Base-by-base conservation (phyloP, 345 rosid genomes). In the Angophora floribunda region DNA sequence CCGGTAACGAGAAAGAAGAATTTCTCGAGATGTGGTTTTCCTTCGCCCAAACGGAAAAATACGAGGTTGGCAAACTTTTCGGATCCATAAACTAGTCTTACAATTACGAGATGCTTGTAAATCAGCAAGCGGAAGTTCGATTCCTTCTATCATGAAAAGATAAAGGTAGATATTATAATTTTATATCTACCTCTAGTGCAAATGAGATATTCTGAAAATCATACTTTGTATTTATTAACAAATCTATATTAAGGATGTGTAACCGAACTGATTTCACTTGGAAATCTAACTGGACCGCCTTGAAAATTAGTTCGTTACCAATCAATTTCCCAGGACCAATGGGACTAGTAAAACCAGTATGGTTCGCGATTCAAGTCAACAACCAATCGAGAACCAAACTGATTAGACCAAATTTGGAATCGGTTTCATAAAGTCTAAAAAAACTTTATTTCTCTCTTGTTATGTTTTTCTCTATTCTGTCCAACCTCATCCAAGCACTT, bases 271-370 rank as follows among this genome's bases (percentile, higher is more conserved):
- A 55, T 55, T 55, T 28, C 22, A 55, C 22, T 22, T 2, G 9
- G 0, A 55, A 22, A 55, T 55, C 22, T 26, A 8, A 55, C 22
- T 12, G 1, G 22, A 3, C 6, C 13, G 0, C 28, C 0, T 5
- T 9, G 22, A 55, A 55, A 55, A 55, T 2, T 55, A 55, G 28
- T 1, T 55, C 0, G 0, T 11, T 22, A 55, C 61, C 28, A 1
- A 22, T 22, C 28, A 0, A 2, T 26, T 55, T 55, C 6, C 0
- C 1, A 55, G 2, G 8, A 7, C 13, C 13, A 55, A 55, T 55
- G 28, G 28, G 22, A 55, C 22, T 55, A 12, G 12, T 55, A 21
- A 55, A 55, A 55, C 22, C 0, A 1, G 6, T 55, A 9, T 55
- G 61, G 22, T 55, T 55, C 61, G 28, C 28, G 22, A 55, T 55